These are phyloP conservation scores for Capsella bursapastoris DNA, from an alignment of 345 rosid genomes.

Conservation along the genomic window DNA sequence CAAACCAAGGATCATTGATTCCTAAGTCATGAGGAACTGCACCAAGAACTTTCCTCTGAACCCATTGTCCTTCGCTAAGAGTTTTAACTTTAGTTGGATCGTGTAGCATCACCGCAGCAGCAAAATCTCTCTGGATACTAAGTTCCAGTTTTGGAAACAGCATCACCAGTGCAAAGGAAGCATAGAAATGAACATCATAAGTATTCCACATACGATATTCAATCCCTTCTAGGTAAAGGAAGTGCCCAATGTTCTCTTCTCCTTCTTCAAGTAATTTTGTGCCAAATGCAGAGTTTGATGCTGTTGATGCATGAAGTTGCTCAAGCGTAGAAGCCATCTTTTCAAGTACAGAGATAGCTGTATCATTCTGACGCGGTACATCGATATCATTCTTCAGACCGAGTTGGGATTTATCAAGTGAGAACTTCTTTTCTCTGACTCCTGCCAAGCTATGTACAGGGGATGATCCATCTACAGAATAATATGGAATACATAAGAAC, in stretches of 20 bases:
- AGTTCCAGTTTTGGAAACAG: constrained; percentile 90
- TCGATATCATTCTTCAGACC: constrained; percentile 45
- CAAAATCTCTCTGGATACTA: constrained; percentile 91
- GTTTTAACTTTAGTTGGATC: constrained; percentile 75
- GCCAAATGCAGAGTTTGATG: constrained; percentile 84
- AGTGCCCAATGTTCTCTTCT: constrained; percentile 95
- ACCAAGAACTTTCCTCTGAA: constrained; percentile 80
- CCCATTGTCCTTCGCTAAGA: constrained; percentile 66
- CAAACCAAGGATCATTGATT: constrained; percentile 84
- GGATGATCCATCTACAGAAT: constrained; percentile 74
- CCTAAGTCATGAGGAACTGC: constrained; percentile 97
- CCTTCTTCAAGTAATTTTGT: constrained; percentile 85
- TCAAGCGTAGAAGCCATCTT: constrained; percentile 73
- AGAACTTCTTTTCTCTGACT: constrained; percentile 65
- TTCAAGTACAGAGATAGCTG: constrained; percentile 67
- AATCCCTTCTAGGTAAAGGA: constrained; percentile 87
- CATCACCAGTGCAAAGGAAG: constrained; percentile 86
- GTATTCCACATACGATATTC: constrained; percentile 98
- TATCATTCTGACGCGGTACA: constrained; percentile 49
- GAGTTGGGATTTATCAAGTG: constrained; percentile 68
- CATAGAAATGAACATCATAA: constrained; percentile 91
- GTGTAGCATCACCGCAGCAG: constrained; percentile 90
- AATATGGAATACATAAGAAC: neutral
- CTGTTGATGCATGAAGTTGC: constrained; percentile 61
- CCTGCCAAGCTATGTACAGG: constrained; percentile 71